Evolutionary conservation across 345 rosid species (phyloP), one percentile per base, ranked within the genome.

Genomic region (Eutrema heterophyllum): DNA sequence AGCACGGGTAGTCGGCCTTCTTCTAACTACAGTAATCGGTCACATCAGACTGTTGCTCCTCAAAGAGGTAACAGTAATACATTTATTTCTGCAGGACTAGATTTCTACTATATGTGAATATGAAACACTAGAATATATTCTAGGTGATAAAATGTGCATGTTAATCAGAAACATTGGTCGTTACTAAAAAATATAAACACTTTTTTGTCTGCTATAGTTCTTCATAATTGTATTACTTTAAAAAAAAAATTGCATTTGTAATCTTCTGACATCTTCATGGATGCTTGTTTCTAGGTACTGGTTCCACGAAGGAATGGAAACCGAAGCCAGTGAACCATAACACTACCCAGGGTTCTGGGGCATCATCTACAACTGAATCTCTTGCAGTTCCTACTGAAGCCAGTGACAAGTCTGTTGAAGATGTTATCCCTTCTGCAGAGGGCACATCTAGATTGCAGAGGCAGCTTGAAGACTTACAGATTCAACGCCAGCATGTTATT

Each of bases 401-500:
- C 41, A 67, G 70, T 78, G 78, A 75, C 32, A 85, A 58, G 46
- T 75, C 86, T 33, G 72, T 57, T 13, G 81, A 84, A 45, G 79
- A 73, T 72, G 72, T 64, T 80, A 78, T 76, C 54, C 86, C 83
- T 60, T 81, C 77, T 43, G 88, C 87, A 80, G 92, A 89, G 70
- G 81, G 81, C 43, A 72, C 90, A 76, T 83, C 87, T 33, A 86
- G 79, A 52, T 70, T 89, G 84, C 91, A 84, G 78, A 88, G 81
- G 79, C 85, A 87, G 83, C 84, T 93, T 79, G 92, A 83, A 78
- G 88, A 83, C 58, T 72, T 91, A 74, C 88, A 80, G 76, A 81
- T 91, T 81, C 88, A 89, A 58, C 88, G 89, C n/a, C 93, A 85
- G 71, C 90, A 89, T 82, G 98, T 93, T 82, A 93, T 93, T 73